These are phyloP conservation scores for Chenopodium formosanum DNA, from an alignment of 148 eudicot genomes.

Conservation along the genomic window DNA sequence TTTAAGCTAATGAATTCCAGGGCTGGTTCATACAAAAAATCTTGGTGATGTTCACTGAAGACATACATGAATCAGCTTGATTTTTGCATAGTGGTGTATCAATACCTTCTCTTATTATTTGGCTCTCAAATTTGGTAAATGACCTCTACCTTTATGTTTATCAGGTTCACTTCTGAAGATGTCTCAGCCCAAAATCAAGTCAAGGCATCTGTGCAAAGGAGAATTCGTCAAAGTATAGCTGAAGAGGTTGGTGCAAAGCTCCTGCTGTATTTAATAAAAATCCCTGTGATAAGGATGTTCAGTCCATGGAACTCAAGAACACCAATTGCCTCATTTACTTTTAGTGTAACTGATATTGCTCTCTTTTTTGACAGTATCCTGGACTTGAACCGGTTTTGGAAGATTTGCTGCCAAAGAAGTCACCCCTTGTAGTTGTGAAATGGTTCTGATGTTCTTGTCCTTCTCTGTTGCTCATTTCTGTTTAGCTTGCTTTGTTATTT, in stretches of 20 bases:
- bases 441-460: slow-evolving; percentile 45
- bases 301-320: not conserved
- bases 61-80: not conserved
- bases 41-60: not conserved
- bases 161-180: slow-evolving; percentile 87
- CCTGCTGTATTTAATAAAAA: not conserved
- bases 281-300: not conserved
- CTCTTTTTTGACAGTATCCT: slow-evolving; percentile 69
- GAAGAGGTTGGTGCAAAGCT: slow-evolving; percentile 59
- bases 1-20: not conserved
- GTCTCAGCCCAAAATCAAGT: slow-evolving; percentile 99
- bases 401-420: slow-evolving; percentile 90
- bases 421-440: slow-evolving; percentile 92
- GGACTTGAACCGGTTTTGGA: slow-evolving; percentile 94
- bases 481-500: not conserved
- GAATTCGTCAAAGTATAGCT: slow-evolving; percentile 85
- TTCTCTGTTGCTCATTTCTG: not conserved
- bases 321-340: not conserved
- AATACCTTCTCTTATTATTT: not conserved
- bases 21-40: not conserved
- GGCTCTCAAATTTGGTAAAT: not conserved
- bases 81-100: not conserved
- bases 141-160: not conserved
- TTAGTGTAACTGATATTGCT: slow-evolving; percentile 8
- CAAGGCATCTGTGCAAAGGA: slow-evolving; percentile 93